phyloP scores from a whole-genome alignment of 768 basidiomycete genomes.

The Dentipellis fragilis region DNA sequence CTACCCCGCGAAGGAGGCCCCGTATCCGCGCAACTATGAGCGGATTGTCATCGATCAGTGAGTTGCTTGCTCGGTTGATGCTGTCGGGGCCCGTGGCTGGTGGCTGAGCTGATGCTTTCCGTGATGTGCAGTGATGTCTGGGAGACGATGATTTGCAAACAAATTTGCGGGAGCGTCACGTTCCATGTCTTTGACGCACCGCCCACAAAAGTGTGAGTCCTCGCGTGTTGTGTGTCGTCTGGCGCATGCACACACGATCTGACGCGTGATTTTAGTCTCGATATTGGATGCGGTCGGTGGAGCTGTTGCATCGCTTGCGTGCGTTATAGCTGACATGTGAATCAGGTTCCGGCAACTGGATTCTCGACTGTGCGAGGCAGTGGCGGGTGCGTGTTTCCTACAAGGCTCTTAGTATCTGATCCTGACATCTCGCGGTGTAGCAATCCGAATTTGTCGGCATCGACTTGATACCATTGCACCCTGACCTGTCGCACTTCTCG shows the following conservation, averaged over 20 bases:
- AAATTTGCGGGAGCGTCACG: conserved; percentile 47
- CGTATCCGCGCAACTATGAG: conserved; percentile 63
- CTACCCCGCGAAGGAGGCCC: conserved; percentile 38
- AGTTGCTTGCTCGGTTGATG: conserved; percentile 21
- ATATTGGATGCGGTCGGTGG: conserved; percentile 61
- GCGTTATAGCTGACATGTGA: not conserved
- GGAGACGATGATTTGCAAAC: conserved; percentile 48
- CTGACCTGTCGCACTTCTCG: conserved; percentile 50
- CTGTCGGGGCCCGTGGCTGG: conserved; percentile 4
- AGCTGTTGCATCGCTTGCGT: not conserved
- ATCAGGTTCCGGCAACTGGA: conserved; percentile 66
- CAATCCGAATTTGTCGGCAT: conserved; percentile 59
- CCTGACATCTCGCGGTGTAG: conserved; percentile 20
- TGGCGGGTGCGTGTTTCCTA: conserved; percentile 41
- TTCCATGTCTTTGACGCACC: conserved; percentile 55
- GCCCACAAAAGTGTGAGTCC: conserved; percentile 51
- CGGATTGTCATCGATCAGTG: conserved; percentile 55
- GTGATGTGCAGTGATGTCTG: conserved; percentile 46
- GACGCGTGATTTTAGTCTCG: conserved; percentile 33
- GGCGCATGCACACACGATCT: not conserved
- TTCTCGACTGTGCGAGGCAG: conserved; percentile 47
- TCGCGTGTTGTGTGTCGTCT: not conserved
- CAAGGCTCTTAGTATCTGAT: not conserved
- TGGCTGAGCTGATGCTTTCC: not conserved
- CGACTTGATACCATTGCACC: conserved; percentile 65